Evolutionary conservation across 2,329 filamentous ascomycete genomes (phyloP), one percentile per base, ranked within the genome.

Genomic region (Didymella pomorum): DNA sequence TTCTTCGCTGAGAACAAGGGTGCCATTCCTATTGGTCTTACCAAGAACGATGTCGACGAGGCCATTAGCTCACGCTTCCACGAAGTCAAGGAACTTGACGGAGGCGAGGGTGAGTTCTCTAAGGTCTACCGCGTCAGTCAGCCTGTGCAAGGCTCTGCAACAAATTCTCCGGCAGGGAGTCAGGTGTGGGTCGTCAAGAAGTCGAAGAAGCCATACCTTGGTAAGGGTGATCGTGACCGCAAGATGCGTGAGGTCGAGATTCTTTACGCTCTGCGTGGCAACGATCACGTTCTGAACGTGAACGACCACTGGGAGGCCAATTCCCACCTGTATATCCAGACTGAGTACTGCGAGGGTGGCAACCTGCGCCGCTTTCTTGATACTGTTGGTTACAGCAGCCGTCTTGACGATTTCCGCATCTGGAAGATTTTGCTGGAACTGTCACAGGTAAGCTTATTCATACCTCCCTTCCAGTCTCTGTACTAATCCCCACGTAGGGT

Each of bases 391-490:
- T 84, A 89, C 61, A 92, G 91, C 73, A 93, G 92, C 45, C 87
- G 94, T 67, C 80, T 99, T 65, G 95, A 99, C 77, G 95, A 98
- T 76, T 99, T 99, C 79, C 87, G 95, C 61, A 97, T 98, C 76
- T 99, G 95, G 92, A 99, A 99, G 81, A 94, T 98, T 57, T 81
- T 98, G 68, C 85, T 97, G 41, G 95, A 99, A 76, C 79, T 97
- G 58, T 86, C 89, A 70, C 81, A 90, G 82, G 92, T 95, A 86
- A 79, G 89, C n/a, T 82, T 44, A 60, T 20, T 7, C 6, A 12
- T 21, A 18, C 39, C 21, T 37, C 31, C 18, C 14, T 18, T 21
- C 48, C 35, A 31, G 18, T 16, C 42, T 21, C 39, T 52, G 12
- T 48, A 52, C 70, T 74, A 66, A 79, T 62, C 46, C n/a, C 58